These are phyloP conservation scores for Suillus americanus DNA, from an alignment of 768 basidiomycete genomes.

Conservation along the genomic window DNA sequence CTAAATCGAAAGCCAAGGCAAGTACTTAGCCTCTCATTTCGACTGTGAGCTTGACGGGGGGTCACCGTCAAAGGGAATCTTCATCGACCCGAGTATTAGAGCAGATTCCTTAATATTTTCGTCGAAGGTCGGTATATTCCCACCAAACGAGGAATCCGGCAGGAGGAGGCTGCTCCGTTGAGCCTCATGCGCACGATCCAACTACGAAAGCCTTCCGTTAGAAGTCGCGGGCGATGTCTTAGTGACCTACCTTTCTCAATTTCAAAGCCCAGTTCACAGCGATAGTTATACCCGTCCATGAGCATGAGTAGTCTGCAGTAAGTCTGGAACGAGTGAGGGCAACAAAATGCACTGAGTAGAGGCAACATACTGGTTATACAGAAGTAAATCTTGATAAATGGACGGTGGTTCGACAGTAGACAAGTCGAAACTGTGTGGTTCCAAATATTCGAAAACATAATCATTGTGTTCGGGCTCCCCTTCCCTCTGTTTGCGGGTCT, in stretches of 20 bases:
- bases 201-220: not conserved
- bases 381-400: not conserved
- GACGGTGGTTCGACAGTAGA: not conserved
- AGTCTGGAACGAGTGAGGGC: too few relatives aligned
- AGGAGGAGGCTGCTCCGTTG: not conserved
- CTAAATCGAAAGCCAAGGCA: too few relatives aligned
- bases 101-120: too few relatives aligned
- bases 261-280: not conserved
- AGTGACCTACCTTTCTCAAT: not conserved
- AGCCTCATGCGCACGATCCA: not conserved
- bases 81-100: too few relatives aligned
- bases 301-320: too few relatives aligned
- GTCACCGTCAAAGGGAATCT: too few relatives aligned
- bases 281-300: too few relatives aligned
- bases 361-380: conserved; percentile 3
- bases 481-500: not conserved
- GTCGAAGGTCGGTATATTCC: not conserved
- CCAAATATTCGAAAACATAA: conserved; percentile 4
- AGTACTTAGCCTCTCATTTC: too few relatives aligned
- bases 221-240: not conserved
- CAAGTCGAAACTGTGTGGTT: not conserved
- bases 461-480: not conserved
- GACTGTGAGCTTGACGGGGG: too few relatives aligned
- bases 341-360: not conserved
- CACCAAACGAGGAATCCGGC: not conserved